Conservation (phyloP, 1,284 basidiomycete genomes). For the Tylopilus orsonianus region DNA sequence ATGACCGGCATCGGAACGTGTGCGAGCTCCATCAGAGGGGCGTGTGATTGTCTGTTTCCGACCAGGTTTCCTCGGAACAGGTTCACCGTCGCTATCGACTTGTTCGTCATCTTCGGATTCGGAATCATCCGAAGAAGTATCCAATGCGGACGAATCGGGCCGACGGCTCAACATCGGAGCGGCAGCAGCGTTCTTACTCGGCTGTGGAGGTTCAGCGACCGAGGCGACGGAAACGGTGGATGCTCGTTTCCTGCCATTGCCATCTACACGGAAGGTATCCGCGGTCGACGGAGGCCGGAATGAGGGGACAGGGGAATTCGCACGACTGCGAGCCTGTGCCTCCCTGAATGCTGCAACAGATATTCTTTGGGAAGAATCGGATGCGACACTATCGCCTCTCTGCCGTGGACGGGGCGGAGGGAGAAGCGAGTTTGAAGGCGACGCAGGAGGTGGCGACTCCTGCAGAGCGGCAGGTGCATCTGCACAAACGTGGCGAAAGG, state of each 20-base stretch:
- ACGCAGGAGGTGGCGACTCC: slow-evolving; percentile 30
- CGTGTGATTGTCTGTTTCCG: slow-evolving; percentile 25
- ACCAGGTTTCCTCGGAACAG: slow-evolving; percentile 23
- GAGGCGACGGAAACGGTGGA: slow-evolving; percentile 32
- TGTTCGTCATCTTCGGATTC: slow-evolving; percentile 34
- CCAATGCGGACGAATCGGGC: slow-evolving; percentile 20
- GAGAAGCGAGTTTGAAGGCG: slow-evolving; percentile 12
- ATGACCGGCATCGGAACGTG: slow-evolving; percentile 22
- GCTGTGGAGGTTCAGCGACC: slow-evolving; percentile 11
- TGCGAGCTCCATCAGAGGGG: slow-evolving; percentile 10
- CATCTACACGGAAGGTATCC: slow-evolving; percentile 34
- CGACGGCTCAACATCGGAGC: slow-evolving; percentile 16
- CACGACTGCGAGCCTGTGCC: slow-evolving; percentile 61
- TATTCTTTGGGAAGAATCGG: slow-evolving; percentile 67
- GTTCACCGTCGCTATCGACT: slow-evolving; percentile 34
- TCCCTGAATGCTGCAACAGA: slow-evolving; percentile 78
- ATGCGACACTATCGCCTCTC: slow-evolving; percentile 57
- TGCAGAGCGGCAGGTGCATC: slow-evolving; percentile 29
- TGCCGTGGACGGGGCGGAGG: slow-evolving; percentile 44
- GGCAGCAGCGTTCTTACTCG: slow-evolving; percentile 9
- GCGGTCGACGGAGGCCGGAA: slow-evolving; percentile 37
- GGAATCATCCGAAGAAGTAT: slow-evolving; percentile 32
- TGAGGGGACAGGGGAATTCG: slow-evolving; percentile 61
- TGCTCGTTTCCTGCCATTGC: slow-evolving; percentile 26
- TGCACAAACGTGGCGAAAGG: slow-evolving; percentile 63